Percentiles rank a stretch among this genome's conserved stretches.
Evolutionary conservation across 257 asterid species (phyloP).

Genomic region (Knoxia roxburghii): DNA sequence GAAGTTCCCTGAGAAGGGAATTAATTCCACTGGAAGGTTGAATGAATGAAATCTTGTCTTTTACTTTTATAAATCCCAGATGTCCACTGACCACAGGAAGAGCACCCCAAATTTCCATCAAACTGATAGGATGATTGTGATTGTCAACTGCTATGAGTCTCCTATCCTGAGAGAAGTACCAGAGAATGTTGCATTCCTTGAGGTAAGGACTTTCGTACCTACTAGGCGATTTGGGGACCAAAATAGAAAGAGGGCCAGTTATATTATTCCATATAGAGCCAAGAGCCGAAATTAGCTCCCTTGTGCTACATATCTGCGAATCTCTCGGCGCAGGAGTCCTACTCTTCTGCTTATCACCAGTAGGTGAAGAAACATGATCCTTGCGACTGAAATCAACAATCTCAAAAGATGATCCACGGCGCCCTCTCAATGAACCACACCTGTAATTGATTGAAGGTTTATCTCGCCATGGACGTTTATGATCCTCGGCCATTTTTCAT

Average conservation of each 20-base stretch:
- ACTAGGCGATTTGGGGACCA: slow-evolving; percentile 37
- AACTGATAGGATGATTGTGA: slow-evolving; percentile 24
- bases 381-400: slow-evolving; percentile 28
- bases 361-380: slow-evolving; percentile 24
- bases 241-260: slow-evolving; percentile 48
- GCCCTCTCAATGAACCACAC: slow-evolving; percentile 28
- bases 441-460: slow-evolving; percentile 43
- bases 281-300: slow-evolving; percentile 63
- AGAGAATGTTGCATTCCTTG: slow-evolving; percentile 27
- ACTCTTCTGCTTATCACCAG: slow-evolving; percentile 28
- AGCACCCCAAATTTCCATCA: slow-evolving; percentile 26
- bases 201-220: slow-evolving; percentile 21
- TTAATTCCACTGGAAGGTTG: slow-evolving; percentile 24
- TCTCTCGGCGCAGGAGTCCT: slow-evolving; percentile 28
- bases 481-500: slow-evolving; percentile 35
- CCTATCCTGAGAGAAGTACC: slow-evolving; percentile 27
- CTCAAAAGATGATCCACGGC: slow-evolving; percentile 41
- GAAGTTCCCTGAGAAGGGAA: slow-evolving; percentile 33
- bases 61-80: slow-evolving; percentile 28
- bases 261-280: slow-evolving; percentile 54
- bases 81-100: slow-evolving; percentile 20
- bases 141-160: slow-evolving; percentile 26
- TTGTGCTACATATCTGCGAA: slow-evolving; percentile 50
- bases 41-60: slow-evolving; percentile 26
- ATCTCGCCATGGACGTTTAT: slow-evolving; percentile 34